Evolutionary conservation across 148 eudicot genomes (phyloP).

Genomic region (Persicaria maculosa): DNA sequence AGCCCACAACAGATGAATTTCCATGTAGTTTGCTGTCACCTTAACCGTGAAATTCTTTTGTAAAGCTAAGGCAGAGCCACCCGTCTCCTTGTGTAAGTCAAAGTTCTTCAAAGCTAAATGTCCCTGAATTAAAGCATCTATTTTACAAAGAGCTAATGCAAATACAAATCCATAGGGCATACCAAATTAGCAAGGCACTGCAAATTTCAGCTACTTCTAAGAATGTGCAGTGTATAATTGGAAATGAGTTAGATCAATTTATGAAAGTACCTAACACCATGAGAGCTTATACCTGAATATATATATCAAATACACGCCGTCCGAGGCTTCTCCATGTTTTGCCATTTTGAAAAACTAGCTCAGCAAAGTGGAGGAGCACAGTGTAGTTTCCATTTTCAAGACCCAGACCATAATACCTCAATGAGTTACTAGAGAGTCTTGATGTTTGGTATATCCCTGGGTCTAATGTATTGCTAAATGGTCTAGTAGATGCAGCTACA

Average conservation of each 20-base stretch:
- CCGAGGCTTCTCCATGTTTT: too few species aligned
- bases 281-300: conserved; percentile 48
- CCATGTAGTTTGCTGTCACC: conserved; percentile 65
- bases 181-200: not conserved
- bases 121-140: conserved; percentile 36
- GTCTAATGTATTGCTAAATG: not conserved
- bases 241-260: not conserved
- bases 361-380: not conserved
- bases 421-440: not conserved
- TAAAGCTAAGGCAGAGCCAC: conserved; percentile 43
- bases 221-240: too few species aligned
- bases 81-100: conserved; percentile 56
- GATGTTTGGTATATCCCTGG: not conserved
- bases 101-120: conserved; percentile 43
- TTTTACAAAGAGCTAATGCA: not conserved
- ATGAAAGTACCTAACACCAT: not conserved
- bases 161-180: not conserved
- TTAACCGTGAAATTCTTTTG: conserved; percentile 27
- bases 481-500: not conserved
- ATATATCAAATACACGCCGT: conserved; percentile 71
- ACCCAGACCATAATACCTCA: not conserved
- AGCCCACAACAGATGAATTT: conserved; percentile 91
- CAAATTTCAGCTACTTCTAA: too few species aligned
- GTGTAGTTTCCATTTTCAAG: not conserved
- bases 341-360: not conserved